phyloP scores from a whole-genome alignment of 2,329 filamentous ascomycete species.

The Cercospora sp. region DNA sequence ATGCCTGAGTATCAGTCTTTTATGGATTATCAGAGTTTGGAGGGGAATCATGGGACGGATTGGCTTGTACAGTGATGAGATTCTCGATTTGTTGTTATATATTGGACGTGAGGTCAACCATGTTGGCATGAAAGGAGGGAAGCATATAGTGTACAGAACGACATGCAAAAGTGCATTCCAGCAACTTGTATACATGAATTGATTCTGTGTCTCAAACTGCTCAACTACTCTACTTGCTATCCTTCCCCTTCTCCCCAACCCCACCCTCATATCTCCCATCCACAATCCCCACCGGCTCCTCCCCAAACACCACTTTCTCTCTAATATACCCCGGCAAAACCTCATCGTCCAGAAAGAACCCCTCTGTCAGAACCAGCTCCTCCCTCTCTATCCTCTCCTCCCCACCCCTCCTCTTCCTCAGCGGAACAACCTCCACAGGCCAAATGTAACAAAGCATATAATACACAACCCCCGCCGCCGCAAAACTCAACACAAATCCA shows the following conservation, averaged over 20 bases:
- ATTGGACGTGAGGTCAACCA: no score
- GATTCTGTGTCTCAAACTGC: no score
- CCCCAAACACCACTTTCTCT: conserved; percentile 22
- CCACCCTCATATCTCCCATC: background rate
- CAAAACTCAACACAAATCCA: conserved; percentile 27
- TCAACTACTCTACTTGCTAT: no score
- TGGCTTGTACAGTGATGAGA: conserved; percentile 25
- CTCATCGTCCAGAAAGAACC: conserved; percentile 28
- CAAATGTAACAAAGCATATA: conserved; percentile 21
- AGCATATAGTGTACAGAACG: no score
- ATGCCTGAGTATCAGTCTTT: conserved; percentile 28
- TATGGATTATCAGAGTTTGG: conserved; percentile 29
- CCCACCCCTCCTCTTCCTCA: background rate
- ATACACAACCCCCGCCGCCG: conserved; percentile 21
- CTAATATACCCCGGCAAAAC: conserved; percentile 23
- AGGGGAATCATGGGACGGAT: conserved; percentile 24
- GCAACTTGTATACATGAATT: no score
- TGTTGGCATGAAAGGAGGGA: no score
- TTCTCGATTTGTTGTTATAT: background rate
- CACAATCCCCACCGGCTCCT: conserved; percentile 11
- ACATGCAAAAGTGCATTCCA: no score
- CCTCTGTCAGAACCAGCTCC: conserved; percentile 27
- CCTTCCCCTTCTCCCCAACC: background rate
- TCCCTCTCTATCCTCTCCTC: conserved; percentile 24
- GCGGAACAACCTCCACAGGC: conserved; percentile 27